Evolutionary conservation across 2,329 filamentous ascomycete species (phyloP).

Genomic region (Laburnicola sp.): DNA sequence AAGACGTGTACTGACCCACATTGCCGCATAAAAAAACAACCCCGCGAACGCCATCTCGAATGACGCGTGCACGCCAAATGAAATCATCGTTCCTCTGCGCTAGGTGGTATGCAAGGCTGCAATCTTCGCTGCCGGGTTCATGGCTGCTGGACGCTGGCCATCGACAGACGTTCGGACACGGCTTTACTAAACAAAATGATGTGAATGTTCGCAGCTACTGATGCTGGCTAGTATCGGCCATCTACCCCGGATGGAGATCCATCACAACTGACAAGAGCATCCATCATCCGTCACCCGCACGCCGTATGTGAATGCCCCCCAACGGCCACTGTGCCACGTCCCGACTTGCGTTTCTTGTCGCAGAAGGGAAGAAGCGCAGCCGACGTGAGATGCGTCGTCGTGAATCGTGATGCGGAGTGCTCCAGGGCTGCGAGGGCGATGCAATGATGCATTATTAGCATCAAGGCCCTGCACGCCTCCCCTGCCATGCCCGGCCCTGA

Average conservation of each 20-base stretch:
- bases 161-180: background rate
- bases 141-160: constrained; percentile 6
- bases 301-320: too few relatives aligned
- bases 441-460: constrained; percentile 9
- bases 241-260: background rate
- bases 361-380: background rate
- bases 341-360: too few relatives aligned
- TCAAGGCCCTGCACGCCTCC: constrained; percentile 11
- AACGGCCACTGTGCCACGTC: too few relatives aligned
- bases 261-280: too few relatives aligned
- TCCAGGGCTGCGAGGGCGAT: constrained; percentile 3
- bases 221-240: background rate
- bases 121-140: constrained; percentile 9
- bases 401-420: background rate
- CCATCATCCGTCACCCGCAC: background rate
- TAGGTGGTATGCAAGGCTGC: background rate
- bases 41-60: too few relatives aligned
- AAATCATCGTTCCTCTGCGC: background rate
- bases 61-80: constrained; percentile 1
- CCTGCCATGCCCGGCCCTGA: constrained; percentile 12
- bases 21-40: too few relatives aligned
- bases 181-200: background rate
- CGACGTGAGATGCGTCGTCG: background rate
- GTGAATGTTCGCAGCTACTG: background rate
- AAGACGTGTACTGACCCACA: too few relatives aligned